A percentile compares a stretch with the other conserved stretches of the same genome.
Conservation (phyloP, 2,329 filamentous ascomycete species). For the Fusarium zealandicum region DNA sequence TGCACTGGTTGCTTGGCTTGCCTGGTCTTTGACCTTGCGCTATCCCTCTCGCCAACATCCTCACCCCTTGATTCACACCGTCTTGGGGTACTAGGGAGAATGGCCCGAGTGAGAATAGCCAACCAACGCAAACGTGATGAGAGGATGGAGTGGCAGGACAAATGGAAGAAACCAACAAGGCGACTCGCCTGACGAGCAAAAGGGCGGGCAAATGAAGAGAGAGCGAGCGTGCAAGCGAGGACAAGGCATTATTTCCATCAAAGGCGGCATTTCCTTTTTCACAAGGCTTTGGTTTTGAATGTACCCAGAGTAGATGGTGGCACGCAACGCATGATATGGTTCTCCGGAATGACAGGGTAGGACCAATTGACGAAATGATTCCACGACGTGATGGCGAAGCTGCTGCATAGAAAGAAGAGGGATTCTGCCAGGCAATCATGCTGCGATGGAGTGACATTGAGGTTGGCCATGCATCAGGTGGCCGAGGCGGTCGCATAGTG, state of each 20-base stretch:
- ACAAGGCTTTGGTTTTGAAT: constrained; percentile 28
- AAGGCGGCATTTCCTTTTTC: constrained; percentile 27
- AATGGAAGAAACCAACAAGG: constrained; percentile 5
- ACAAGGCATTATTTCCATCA: constrained; percentile 8
- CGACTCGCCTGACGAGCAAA: constrained; percentile 21
- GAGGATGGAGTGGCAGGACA: constrained; percentile 1
- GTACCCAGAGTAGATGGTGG: constrained; percentile 27
- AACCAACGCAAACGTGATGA: background rate
- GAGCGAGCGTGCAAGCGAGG: background rate
- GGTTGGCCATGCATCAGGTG: background rate
- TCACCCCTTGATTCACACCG: background rate
- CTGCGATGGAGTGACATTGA: background rate
- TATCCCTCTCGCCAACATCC: background rate
- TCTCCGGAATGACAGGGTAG: constrained; percentile 27
- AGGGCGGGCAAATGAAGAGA: constrained; percentile 1
- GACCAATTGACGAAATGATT: constrained; percentile 25
- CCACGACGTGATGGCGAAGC: background rate
- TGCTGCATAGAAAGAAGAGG: background rate
- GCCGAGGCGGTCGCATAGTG: constrained; percentile 3
- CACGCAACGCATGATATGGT: constrained; percentile 30
- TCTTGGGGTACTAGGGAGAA: background rate
- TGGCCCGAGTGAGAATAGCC: background rate
- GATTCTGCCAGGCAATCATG: background rate
- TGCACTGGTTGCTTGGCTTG: constrained; percentile 7
- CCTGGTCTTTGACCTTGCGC: constrained; percentile 2